phyloP scores from a whole-genome alignment of 1,139 yeast genomes.

The Protomyces lactucae-debilis region DNA sequence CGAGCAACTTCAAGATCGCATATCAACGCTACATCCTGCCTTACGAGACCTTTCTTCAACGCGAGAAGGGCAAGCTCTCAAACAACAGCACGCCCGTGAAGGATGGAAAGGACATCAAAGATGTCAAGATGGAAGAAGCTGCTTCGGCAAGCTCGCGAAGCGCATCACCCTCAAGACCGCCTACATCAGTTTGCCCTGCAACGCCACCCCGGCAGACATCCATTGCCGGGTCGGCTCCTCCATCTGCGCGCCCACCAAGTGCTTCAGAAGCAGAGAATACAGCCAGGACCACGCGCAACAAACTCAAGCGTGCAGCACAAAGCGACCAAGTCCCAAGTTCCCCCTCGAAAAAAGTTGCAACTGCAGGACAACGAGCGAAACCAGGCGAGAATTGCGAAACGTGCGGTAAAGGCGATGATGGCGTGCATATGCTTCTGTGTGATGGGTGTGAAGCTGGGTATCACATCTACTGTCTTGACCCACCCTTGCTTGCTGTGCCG shows the following conservation, averaged over 20 bases:
- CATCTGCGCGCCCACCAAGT: background rate
- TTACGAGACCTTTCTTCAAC: constrained; percentile 38
- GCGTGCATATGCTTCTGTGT: constrained; percentile 55
- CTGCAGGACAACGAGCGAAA: constrained; percentile 29
- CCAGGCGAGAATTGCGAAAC: constrained; percentile 36
- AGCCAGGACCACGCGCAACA: constrained; percentile 1
- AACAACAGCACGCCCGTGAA: constrained; percentile 6
- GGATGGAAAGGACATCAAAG: background rate
- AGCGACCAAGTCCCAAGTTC: background rate
- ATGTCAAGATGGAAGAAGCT: background rate
- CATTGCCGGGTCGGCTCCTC: background rate
- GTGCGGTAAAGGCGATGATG: constrained; percentile 52
- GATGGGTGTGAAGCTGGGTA: constrained; percentile 68
- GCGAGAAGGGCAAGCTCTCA: constrained; percentile 28
- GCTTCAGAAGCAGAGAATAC: background rate
- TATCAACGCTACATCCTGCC: constrained; percentile 40
- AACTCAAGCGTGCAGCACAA: background rate
- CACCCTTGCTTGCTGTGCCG: constrained; percentile 51
- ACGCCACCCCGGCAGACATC: background rate
- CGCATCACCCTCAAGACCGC: background rate
- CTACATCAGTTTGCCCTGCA: background rate
- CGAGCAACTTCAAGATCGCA: constrained; percentile 52
- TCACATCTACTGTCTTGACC: constrained; percentile 60
- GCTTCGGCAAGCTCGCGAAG: background rate
- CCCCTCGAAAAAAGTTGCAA: constrained; percentile 29